Base-by-base conservation (phyloP, 2,329 filamentous ascomycete genomes). In the Aspergillus terreus region DNA sequence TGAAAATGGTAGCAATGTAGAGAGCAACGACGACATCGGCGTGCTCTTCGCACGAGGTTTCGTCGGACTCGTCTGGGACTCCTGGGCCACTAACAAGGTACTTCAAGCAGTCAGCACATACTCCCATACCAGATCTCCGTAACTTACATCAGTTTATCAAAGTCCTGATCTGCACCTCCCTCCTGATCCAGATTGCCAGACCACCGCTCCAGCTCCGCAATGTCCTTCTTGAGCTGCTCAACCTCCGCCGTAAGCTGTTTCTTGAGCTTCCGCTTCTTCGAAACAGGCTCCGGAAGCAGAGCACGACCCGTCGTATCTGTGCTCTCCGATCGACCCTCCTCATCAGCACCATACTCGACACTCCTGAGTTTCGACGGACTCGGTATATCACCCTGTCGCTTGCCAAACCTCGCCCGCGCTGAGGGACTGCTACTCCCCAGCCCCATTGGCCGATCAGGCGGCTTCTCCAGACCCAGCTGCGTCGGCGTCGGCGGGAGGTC, bases 191-290 rank as follows among this genome's bases (percentile, higher is more conserved):
- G 84, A 15, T 80, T 76, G 44, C 81, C 77, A 47, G 84, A 85
- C 60, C 85, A 85, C n/a, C 71, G 73, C 46, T 76, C 76, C 6
- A 82, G 77, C 4, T 82, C 62, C 7, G 74, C 66, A n/a, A 88
- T 62, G 55, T 90, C 86, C 19, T 73, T 74, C 61, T 82, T 78
- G 1, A 90, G 67, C 41, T 73, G 71, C 35, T 76, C 72, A 2
- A 88, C 69, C 60, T 89, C 80, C 4, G 75, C 75, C 3, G 77
- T 67, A 1, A 89, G 71, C 5, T 74, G 72, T 50, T 82, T 78
- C 41, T 79, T 77, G 30, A 78, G 62, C 41, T 74, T 75, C 56
- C 76, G 78, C 63, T 83, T 85, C 19, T 75, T 62, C 23, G 54
- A 47, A n/a, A 66, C 49, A 43, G 62, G 49, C 17, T 64, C 63